phyloP scores from a whole-genome alignment of 176 grass and related monocot genomes.

The Zoysia pacifica region DNA sequence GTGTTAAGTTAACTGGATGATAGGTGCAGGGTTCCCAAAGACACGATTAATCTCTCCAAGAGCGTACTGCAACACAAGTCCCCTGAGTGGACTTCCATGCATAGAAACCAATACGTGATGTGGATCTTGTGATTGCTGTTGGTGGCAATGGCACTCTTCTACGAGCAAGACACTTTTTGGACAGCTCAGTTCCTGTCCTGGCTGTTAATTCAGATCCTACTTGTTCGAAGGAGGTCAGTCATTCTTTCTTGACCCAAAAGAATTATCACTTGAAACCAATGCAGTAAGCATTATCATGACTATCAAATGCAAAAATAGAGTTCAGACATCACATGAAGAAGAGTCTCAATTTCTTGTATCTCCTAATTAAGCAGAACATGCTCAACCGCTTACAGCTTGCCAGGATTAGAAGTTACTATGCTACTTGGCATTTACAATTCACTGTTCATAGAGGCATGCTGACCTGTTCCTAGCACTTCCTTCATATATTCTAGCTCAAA shows the following conservation, averaged over 20 bases:
- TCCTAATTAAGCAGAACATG: slow-evolving; percentile 1
- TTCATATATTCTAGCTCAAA: slow-evolving; percentile 12
- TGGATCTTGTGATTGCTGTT: slow-evolving; percentile 84
- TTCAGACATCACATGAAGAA: slow-evolving; percentile 11
- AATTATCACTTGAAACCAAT: slow-evolving; percentile 13
- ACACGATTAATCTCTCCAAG: slow-evolving; percentile 69
- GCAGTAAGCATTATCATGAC: not conserved
- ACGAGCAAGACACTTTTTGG: slow-evolving; percentile 76
- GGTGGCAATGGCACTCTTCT: slow-evolving; percentile 92
- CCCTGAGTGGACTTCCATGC: slow-evolving; percentile 57
- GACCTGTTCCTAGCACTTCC: slow-evolving; percentile 23
- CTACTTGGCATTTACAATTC: slow-evolving; percentile 12
- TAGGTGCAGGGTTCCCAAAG: slow-evolving; percentile 75
- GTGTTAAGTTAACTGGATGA: slow-evolving; percentile 75
- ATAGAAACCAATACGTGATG: slow-evolving; percentile 66
- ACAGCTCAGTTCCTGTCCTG: slow-evolving; percentile 70
- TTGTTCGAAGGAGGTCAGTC: slow-evolving; percentile 62
- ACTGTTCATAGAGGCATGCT: slow-evolving; percentile 17
- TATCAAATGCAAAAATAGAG: not conserved
- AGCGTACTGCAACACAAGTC: slow-evolving; percentile 51
- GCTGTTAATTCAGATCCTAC: slow-evolving; percentile 97
- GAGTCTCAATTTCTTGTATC: not conserved
- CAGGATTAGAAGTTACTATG: not conserved
- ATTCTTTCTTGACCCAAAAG: not conserved
- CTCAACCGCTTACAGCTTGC: not conserved